Percentiles rank a stretch among this genome's conserved stretches.
phyloP scores from a whole-genome alignment of 345 rosid genomes.

The Salix dunnii region DNA sequence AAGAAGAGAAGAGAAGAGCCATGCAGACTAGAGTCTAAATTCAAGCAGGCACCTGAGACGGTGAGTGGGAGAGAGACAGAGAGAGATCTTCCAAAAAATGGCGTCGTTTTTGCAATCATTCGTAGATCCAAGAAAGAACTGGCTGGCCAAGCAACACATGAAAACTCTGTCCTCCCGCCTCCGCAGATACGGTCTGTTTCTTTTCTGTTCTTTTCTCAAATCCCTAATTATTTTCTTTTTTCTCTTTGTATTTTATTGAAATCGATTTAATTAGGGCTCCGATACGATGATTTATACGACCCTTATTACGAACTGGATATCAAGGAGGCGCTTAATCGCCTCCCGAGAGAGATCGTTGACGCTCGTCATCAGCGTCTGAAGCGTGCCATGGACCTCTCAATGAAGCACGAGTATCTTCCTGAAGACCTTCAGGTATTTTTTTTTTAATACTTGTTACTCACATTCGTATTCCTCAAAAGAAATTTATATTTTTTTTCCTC shows the following conservation, averaged over 20 bases:
- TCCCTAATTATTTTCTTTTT: conserved; percentile 15
- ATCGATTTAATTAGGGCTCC: conserved; percentile 48
- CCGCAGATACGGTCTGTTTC: conserved; percentile 49
- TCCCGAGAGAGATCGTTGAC: conserved; percentile 84
- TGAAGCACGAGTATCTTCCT: conserved; percentile 93
- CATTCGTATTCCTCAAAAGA: background rate
- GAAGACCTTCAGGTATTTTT: conserved; percentile 64
- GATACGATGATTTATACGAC: conserved; percentile 90
- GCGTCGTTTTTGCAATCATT: conserved; percentile 45
- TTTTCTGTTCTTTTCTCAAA: background rate
- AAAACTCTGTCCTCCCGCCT: conserved; percentile 67
- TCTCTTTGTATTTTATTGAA: background rate
- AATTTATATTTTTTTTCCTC: background rate
- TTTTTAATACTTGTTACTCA: background rate
- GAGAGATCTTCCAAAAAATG: conserved; percentile 22
- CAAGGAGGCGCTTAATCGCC: conserved; percentile 80
- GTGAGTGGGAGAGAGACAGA: too few species aligned
- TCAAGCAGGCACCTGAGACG: too few species aligned
- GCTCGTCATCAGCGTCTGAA: conserved; percentile 95
- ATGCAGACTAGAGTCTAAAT: background rate
- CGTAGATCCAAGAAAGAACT: conserved; percentile 67
- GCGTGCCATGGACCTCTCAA: conserved; percentile 98
- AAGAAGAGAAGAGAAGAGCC: background rate
- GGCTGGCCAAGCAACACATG: conserved; percentile 73
- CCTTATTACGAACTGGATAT: conserved; percentile 77